Evolutionary conservation across 306 rosid genomes (phyloP), one percentile per base, ranked within the genome.

Genomic region (Boehmeria nivea): DNA sequence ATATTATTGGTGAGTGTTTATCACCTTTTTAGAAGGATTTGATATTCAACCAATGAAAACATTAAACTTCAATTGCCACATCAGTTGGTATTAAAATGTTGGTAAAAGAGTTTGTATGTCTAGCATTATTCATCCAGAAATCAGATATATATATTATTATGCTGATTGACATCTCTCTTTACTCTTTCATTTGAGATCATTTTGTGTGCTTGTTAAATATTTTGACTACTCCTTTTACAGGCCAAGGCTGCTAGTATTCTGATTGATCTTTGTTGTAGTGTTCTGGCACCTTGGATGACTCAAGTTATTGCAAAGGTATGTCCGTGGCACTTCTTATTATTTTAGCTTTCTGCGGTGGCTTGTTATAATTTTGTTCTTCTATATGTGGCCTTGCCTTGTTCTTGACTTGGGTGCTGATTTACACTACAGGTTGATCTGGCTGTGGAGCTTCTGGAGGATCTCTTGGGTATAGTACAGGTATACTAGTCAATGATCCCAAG

Each of bases 161-260:
- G 45, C 22, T 17, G 49, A 22, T 55, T 27, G 38, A 44, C 25
- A 14, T 52, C 21, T 43, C 24, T 42, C 18, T 54, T 51, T 23
- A 13, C 8, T 9, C 37, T 28, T 51, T 23, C 50, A 37, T 45
- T 60, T 58, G 57, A 57, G 68, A 61, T 63, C n/a, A 16, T 36
- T 54, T 67, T 18, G n/a, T 48, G 38, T 10, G 6, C 37, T 15
- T 8, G 51, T 22, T 24, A 8, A 40, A 15, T 57, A 39, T 34
- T 23, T 16, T 45, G 20, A 76, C 51, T 23, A 38, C 43, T 39
- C 50, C 51, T 26, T 68, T 60, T 54, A 38, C 68, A 89, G 97
- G 95, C 88, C 40, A 89, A 90, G 84, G 88, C 95, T 63, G 95
- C 95, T 27, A 83, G 94, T 69, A 73, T 89, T 65, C 81, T 89